Conservation (phyloP, 2,329 filamentous ascomycete species). For the Cercospora beticola region DNA sequence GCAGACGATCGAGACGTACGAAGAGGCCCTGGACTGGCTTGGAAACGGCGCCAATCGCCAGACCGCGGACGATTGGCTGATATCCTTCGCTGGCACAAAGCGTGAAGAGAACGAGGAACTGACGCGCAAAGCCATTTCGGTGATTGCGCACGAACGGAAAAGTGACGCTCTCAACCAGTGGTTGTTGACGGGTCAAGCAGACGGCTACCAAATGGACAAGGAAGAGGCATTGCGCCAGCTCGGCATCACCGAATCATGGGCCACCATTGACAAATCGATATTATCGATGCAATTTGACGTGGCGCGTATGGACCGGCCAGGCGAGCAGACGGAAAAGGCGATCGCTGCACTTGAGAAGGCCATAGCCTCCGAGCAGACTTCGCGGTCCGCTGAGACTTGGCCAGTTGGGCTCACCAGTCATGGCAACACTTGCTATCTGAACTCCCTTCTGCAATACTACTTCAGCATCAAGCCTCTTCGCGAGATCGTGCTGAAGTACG, state of each 20-base stretch:
- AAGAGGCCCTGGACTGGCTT: conserved; percentile 64
- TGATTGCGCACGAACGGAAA: conserved; percentile 60
- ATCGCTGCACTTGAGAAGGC: conserved; percentile 36
- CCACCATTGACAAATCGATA: conserved; percentile 28
- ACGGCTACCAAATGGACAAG: conserved; percentile 55
- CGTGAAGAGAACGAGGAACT: conserved; percentile 53
- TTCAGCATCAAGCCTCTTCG: conserved; percentile 83
- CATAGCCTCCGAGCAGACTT: conserved; percentile 17
- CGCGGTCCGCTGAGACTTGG: conserved; percentile 44
- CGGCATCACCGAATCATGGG: conserved; percentile 28
- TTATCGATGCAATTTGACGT: conserved; percentile 27
- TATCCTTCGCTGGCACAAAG: conserved; percentile 58
- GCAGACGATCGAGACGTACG: conserved; percentile 60
- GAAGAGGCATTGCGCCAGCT: conserved; percentile 54
- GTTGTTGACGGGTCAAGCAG: conserved; percentile 53
- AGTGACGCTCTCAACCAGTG: conserved; percentile 56
- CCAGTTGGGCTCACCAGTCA: conserved; percentile 91
- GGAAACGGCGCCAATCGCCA: conserved; percentile 48
- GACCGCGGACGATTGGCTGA: conserved; percentile 58
- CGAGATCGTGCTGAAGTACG: conserved; percentile 74
- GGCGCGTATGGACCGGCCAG: conserved; percentile 31
- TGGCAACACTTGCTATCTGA: conserved; percentile 96
- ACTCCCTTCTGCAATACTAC: conserved; percentile 93
- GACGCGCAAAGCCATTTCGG: conserved; percentile 55
- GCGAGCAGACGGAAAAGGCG: conserved; percentile 37